Percentiles rank a stretch among this genome's conserved stretches.
Conservation (phyloP, 2,329 filamentous ascomycete genomes). For the Cytospora piceicola region DNA sequence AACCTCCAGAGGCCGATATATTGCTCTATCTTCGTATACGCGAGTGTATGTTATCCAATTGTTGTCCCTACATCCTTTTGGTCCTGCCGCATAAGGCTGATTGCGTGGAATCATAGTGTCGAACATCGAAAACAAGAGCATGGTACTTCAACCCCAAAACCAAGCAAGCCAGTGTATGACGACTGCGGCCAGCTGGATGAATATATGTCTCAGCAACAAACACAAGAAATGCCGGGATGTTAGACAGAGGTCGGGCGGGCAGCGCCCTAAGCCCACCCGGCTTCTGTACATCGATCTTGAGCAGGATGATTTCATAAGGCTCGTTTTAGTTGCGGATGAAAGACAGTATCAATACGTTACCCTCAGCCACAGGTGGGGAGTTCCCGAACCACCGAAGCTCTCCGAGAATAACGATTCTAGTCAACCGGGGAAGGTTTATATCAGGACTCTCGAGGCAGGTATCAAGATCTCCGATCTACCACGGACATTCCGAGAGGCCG, state of each 20-base stretch:
- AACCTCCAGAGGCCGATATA: too few species aligned
- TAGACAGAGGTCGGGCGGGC: background rate
- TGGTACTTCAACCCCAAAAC: background rate
- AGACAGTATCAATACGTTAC: background rate
- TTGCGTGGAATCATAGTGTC: background rate
- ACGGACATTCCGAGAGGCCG: background rate
- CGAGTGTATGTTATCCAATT: background rate
- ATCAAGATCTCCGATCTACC: background rate
- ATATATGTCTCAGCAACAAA: background rate
- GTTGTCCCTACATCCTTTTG: background rate
- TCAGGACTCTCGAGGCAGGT: constrained; percentile 10
- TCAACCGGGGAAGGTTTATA: background rate
- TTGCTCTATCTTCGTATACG: too few species aligned
- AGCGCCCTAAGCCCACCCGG: background rate
- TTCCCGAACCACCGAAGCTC: constrained; percentile 4
- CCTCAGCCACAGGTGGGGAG: constrained; percentile 16
- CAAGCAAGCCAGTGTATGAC: background rate
- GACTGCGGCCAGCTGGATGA: background rate
- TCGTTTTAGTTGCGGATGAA: background rate
- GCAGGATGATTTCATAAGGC: background rate
- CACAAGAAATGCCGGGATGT: background rate
- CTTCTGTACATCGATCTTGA: constrained; percentile 1
- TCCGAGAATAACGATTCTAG: background rate
- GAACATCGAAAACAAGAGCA: background rate
- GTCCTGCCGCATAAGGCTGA: background rate